phyloP scores from a whole-genome alignment of 129 eudicot genomes.

The Chrysanthemum makinoi region DNA sequence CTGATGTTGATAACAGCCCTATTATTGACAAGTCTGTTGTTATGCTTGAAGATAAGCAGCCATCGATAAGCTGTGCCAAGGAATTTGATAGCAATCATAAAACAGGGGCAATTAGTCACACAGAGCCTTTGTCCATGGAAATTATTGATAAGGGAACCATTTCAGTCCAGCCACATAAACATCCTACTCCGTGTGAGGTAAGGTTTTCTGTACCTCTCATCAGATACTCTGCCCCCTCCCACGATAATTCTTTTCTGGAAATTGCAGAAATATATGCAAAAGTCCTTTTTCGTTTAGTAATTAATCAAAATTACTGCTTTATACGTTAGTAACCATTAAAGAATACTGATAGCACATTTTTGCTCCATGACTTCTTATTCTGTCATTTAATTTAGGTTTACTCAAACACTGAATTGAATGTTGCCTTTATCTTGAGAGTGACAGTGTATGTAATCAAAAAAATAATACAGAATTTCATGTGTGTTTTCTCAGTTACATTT shows the following conservation, averaged over 20 bases:
- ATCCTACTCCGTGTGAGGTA: slow-evolving; percentile 46
- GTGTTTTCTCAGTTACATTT: background rate
- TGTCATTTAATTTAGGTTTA: background rate
- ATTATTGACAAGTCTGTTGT: slow-evolving; percentile 78
- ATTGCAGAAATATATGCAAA: slow-evolving; percentile 13
- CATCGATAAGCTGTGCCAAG: slow-evolving; percentile 25
- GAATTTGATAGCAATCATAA: slow-evolving; percentile 22
- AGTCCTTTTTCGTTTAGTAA: slow-evolving; percentile 10
- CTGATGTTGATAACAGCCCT: slow-evolving; percentile 53
- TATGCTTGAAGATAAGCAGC: slow-evolving; percentile 68
- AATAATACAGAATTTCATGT: background rate
- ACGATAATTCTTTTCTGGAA: background rate
- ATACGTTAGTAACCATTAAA: background rate
- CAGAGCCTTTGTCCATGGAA: slow-evolving; percentile 41
- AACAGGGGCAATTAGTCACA: slow-evolving; percentile 30
- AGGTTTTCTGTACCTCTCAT: background rate
- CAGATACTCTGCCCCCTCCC: slow-evolving; percentile 5
- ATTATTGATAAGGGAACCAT: slow-evolving; percentile 40
- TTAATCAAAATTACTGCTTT: background rate
- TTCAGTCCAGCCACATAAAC: slow-evolving; percentile 31
- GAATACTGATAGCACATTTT: background rate
- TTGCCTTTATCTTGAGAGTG: slow-evolving; percentile 10
- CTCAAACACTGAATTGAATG: background rate
- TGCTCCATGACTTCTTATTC: background rate
- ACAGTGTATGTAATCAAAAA: background rate